These are phyloP conservation scores for Jatropha curcas DNA, from an alignment of 345 rosid species.

Conservation along the genomic window DNA sequence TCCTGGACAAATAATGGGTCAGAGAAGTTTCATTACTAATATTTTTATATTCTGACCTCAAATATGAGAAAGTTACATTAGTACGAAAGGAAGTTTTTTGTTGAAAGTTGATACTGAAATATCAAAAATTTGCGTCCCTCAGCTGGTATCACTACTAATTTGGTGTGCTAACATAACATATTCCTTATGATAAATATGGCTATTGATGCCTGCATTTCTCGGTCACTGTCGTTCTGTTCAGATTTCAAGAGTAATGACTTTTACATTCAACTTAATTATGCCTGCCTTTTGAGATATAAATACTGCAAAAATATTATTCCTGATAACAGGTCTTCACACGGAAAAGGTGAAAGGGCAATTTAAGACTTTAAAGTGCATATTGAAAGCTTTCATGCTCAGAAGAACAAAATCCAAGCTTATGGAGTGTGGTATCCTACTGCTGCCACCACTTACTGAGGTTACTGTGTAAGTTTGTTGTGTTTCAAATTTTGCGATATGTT, in stretches of 20 bases:
- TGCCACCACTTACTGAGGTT: constrained; percentile 86
- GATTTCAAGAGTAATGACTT: background rate
- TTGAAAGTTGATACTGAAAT: background rate
- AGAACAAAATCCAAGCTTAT: constrained; percentile 78
- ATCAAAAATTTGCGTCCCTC: background rate
- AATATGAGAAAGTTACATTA: background rate
- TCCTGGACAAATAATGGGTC: no score
- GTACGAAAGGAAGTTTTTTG: background rate
- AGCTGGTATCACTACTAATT: background rate
- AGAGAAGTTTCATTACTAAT: background rate
- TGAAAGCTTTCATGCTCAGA: constrained; percentile 84
- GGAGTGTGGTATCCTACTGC: constrained; percentile 60
- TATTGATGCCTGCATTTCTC: background rate
- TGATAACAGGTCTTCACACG: constrained; percentile 43
- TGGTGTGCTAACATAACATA: no score
- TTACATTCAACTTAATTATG: background rate
- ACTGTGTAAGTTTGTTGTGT: constrained; percentile 54
- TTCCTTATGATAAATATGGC: background rate
- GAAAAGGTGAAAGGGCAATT: constrained; percentile 43
- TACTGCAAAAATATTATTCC: background rate
- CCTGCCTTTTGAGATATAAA: background rate
- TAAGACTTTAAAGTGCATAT: constrained; percentile 51
- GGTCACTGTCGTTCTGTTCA: background rate
- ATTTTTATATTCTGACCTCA: background rate
- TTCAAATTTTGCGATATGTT: constrained; percentile 1